Base-by-base conservation (phyloP, 2,329 filamentous ascomycete genomes). In the Neophaeococcomyces mojaviensis region DNA sequence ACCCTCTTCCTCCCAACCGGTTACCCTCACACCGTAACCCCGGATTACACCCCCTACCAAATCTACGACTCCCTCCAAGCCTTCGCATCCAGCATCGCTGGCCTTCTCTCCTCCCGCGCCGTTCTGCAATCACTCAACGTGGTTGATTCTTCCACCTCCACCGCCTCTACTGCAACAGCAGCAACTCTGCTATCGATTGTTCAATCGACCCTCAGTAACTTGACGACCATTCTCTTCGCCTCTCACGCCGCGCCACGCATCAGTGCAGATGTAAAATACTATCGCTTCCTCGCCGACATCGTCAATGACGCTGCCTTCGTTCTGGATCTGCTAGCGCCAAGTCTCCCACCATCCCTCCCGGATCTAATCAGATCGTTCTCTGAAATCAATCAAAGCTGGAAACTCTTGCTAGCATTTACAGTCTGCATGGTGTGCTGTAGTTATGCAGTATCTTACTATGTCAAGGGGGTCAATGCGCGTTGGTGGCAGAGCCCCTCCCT, bases 261-360 rank as follows among this genome's bases (percentile, higher is more conserved):
- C 39, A 88, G 94, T 63, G 86, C 88, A 2, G 88, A 96, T 62
- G 90, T 86, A 69, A 96, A 96, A 64, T 83, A 79, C 64, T 95
- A 89, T 65, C 82, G 88, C 13, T 83, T 94, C 39, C 77, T 89
- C 2, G 88, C 88, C 3, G 88, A 95, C 61, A 70, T 94, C 16
- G 84, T 95, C 69, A 95, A 95, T 64, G 88, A 95, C 61, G 73
- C 81, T 7, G 86, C 86, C 12, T 86, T 94, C 71, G 72, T 94
- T 45, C 74, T 95, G n/a, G 87, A 95, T 61, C 81, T 88, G 49
- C 71, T 90, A 32, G 88, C 84, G 3, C 88, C 88, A 0, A 78
- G 77, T 13, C 77, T 94, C 37, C 79, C 84, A 0, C 77, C 77
- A 45, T 60, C 71, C 0, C 59, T 70, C 2, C 68, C 81, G 6